Evolutionary conservation across 2,329 filamentous ascomycete genomes (phyloP).

Genomic region (Trichoderma sp.): DNA sequence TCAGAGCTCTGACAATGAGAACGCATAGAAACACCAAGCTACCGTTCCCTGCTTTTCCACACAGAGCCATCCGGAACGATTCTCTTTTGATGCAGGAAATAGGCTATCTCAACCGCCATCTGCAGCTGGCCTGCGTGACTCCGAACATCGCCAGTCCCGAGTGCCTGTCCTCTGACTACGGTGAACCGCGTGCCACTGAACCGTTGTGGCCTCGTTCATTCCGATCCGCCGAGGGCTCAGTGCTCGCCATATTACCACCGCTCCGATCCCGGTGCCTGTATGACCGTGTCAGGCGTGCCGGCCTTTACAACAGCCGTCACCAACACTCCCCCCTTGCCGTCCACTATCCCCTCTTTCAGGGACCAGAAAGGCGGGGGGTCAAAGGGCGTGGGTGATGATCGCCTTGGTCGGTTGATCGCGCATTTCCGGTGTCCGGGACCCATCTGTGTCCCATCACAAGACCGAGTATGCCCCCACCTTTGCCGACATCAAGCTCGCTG

Average conservation of each 20-base stretch:
- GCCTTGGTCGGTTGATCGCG: constrained; percentile 1
- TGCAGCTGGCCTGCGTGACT: not conserved
- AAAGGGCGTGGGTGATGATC: constrained; percentile 20
- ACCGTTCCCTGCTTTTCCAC: not conserved
- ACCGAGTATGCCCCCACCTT: constrained; percentile 20
- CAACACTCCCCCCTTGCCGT: not conserved
- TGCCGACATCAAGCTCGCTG: constrained; percentile 3
- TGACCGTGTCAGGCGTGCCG: constrained; percentile 24
- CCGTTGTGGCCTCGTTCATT: constrained; percentile 4
- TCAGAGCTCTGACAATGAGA: not conserved
- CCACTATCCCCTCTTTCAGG: constrained; percentile 10
- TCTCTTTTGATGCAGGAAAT: not conserved
- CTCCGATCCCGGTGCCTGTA: constrained; percentile 27
- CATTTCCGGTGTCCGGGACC: constrained; percentile 3
- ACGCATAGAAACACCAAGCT: not conserved
- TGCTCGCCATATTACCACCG: not conserved
- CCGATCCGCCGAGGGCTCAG: constrained; percentile 12
- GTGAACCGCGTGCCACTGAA: not conserved
- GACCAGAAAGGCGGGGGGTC: not conserved
- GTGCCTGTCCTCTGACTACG: constrained; percentile 9
- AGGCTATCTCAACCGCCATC: not conserved
- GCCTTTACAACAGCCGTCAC: not conserved
- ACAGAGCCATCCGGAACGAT: not conserved
- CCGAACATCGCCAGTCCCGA: not conserved
- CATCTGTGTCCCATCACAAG: constrained; percentile 17